Evolutionary conservation across 352 stramenopile genomes (phyloP), one percentile per base, ranked within the genome.

Genomic region (Phytophthora pisi): DNA sequence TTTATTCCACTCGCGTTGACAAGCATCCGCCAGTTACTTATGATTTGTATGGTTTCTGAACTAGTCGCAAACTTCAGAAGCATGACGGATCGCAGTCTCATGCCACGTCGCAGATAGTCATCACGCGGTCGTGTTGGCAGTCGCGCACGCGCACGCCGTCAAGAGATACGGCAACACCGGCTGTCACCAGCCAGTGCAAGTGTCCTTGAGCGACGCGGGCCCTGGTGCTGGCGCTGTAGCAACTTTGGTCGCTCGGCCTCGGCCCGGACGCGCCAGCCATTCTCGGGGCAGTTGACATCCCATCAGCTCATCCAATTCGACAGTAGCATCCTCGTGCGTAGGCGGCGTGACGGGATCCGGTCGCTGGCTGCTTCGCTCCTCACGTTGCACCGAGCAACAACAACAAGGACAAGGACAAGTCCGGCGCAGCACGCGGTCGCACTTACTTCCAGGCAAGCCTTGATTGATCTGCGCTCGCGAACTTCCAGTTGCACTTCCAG

Each of bases 281-380:
- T 74, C 66, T 65, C 47, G 51, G 5, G 7, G 53, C 65, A 57
- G 59, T 73, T 69, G 66, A 73, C 66, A 74, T 70, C 61, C 66
- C 60, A 62, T 74, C 66, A 74, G 66, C 66, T 74, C 66, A 74
- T 74, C 66, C 66, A 74, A 74, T 70, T 70, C 61, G 61, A 74
- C 56, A 74, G 66, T 74, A 74, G 61, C 60, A 70, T 58, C 42
- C 50, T 57, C 60, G 66, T 69, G 58, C 60, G 65, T 66, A 72
- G 26, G 56, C 56, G 46, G 16, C 62, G 62, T 54, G 40, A 57
- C 31, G 50, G 62, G 40, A 67, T 61, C 51, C 51, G 38, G 8
- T 38, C 8, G 11, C 31, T 38, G 26, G 26, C 59, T 64, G 51
- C 60, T 56, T 69, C 62, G 61, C 31, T 20, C 47, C 52, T 16